Percentiles rank a stretch among this genome's conserved stretches.
These are phyloP conservation scores for Ogataea polymorpha DNA, from an alignment of 805 yeast species.

Conservation along the genomic window DNA sequence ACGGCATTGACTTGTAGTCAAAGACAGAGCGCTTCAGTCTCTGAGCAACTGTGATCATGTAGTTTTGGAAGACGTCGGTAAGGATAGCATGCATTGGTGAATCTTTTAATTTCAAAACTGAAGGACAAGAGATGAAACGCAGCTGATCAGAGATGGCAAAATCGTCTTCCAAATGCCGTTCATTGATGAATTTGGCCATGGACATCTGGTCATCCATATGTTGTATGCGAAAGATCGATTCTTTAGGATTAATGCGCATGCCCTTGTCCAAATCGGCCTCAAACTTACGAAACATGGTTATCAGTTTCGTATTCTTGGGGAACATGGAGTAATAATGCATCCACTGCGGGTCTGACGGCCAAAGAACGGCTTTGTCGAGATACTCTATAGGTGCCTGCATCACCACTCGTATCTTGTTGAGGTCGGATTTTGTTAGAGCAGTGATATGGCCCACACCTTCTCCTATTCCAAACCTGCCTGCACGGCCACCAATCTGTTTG, in stretches of 20 bases:
- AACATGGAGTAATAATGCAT: slow-evolving; percentile 60
- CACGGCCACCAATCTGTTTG: slow-evolving; percentile 95
- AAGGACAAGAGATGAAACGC: slow-evolving; percentile 37
- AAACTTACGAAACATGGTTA: slow-evolving; percentile 47
- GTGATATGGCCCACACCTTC: slow-evolving; percentile 48
- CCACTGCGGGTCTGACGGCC: slow-evolving; percentile 80
- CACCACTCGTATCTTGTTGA: slow-evolving; percentile 42
- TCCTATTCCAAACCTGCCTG: slow-evolving; percentile 67
- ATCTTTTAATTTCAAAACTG: slow-evolving; percentile 18
- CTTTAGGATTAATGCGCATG: slow-evolving; percentile 10
- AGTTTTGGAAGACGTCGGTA: slow-evolving; percentile 43
- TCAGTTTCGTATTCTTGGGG: slow-evolving; percentile 46
- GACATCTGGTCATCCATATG: slow-evolving; percentile 26
- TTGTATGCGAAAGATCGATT: slow-evolving; percentile 28
- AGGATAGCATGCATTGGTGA: slow-evolving; percentile 25
- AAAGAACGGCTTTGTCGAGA: slow-evolving; percentile 61
- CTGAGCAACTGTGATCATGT: slow-evolving; percentile 51
- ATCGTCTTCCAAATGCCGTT: slow-evolving; percentile 19
- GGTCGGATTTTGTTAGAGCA: slow-evolving; percentile 44
- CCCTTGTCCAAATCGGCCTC: slow-evolving; percentile 35
- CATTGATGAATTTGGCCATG: slow-evolving; percentile 27
- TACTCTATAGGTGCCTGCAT: slow-evolving; percentile 51
- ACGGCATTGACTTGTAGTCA: slow-evolving; percentile 39
- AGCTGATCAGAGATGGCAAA: slow-evolving; percentile 34
- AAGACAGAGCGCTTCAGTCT: slow-evolving; percentile 54